Conservation (phyloP, 2,329 filamentous ascomycete species). For the Cladobotryum mycophilum region DNA sequence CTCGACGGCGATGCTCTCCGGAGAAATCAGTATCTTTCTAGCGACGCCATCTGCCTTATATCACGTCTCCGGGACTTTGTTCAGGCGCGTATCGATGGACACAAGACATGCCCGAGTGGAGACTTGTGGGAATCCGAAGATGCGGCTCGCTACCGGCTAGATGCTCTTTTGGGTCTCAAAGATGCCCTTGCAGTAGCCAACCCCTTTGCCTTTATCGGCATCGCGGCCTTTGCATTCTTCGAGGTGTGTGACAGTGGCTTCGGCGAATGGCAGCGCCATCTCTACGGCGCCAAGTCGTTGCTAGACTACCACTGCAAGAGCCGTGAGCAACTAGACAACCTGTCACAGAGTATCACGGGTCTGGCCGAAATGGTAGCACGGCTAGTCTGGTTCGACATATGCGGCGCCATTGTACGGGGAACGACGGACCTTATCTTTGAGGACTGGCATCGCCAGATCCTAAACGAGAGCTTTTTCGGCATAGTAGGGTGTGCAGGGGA, state of each 20-base stretch:
- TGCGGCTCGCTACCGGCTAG: conserved; percentile 21
- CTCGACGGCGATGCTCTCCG: conserved; percentile 5
- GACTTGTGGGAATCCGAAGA: conserved; percentile 14
- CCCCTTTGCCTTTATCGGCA: conserved; percentile 36
- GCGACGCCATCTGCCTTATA: conserved; percentile 19
- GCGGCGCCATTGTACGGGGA: conserved; percentile 21
- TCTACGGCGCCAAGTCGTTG: conserved; percentile 33
- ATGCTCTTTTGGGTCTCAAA: conserved; percentile 31
- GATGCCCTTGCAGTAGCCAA: conserved; percentile 33
- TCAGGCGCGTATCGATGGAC: conserved; percentile 18
- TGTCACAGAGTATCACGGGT: conserved; percentile 28
- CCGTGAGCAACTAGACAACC: conserved; percentile 25
- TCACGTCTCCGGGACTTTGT: conserved; percentile 21
- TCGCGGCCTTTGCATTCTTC: conserved; percentile 38
- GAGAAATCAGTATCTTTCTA: conserved; percentile 10
- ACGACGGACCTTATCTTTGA: conserved; percentile 29
- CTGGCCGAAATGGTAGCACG: conserved; percentile 32
- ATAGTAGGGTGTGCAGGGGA: conserved; percentile 33
- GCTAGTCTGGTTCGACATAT: conserved; percentile 36
- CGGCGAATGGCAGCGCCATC: conserved; percentile 32
- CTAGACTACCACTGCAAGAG: conserved; percentile 34
- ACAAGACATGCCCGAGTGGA: conserved; percentile 1
- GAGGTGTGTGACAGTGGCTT: conserved; percentile 37
- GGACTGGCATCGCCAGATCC: conserved; percentile 32
- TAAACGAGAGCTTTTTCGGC: conserved; percentile 28